Evolutionary conservation across 1,284 basidiomycete genomes (phyloP).

Genomic region (Cystobasidium slooffiae): DNA sequence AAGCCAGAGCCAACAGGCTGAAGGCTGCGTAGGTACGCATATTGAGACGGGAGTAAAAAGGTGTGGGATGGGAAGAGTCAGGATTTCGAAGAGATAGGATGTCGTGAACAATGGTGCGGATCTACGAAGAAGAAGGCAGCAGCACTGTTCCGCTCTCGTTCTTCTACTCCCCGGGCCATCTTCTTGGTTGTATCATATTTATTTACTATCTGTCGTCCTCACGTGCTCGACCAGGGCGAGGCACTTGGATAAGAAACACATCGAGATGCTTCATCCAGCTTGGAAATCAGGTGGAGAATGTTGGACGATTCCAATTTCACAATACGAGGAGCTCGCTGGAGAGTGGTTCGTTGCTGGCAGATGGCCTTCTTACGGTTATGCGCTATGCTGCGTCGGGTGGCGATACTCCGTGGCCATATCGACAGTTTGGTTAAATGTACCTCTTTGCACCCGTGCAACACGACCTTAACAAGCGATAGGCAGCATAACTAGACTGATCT

Average conservation of each 20-base stretch:
- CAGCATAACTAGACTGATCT: not conserved
- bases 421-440: too few species aligned
- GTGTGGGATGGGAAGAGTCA: not conserved
- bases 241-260: not conserved
- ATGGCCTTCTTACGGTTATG: too few species aligned
- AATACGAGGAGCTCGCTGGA: too few species aligned
- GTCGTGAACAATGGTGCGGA: not conserved
- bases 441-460: too few species aligned
- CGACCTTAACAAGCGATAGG: too few species aligned
- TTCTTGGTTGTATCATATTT: not conserved
- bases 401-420: too few species aligned
- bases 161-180: too few species aligned
- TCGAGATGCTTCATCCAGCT: not conserved
- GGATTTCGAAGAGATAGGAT: not conserved
- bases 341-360: too few species aligned
- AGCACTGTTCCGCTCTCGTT: not conserved
- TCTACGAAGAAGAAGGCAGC: not conserved
- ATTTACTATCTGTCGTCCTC: not conserved
- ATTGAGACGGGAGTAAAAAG: not conserved
- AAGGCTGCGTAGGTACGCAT: conserved; percentile 36
- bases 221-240: not conserved
- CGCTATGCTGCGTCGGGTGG: too few species aligned
- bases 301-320: not conserved
- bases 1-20: conserved; percentile 25
- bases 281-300: not conserved